Percentiles rank a stretch among this genome's conserved stretches.
phyloP scores from a whole-genome alignment of 2,329 filamentous ascomycete species.

The Trichoderma hamatum region DNA sequence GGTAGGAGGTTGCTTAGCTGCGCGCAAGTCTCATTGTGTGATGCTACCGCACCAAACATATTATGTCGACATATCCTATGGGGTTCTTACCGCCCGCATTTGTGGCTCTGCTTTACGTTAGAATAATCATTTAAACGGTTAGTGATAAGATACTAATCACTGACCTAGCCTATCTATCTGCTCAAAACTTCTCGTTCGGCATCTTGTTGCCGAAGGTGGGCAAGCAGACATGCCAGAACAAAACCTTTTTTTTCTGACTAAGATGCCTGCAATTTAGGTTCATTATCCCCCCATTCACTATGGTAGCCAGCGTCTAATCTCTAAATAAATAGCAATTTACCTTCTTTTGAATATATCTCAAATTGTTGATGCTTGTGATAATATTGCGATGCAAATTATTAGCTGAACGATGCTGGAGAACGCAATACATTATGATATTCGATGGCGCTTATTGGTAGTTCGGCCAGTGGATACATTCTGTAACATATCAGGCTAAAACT shows the following conservation, averaged over 20 bases:
- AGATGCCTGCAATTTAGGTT: neutral
- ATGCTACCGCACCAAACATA: neutral
- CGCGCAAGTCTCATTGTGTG: neutral
- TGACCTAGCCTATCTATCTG: neutral
- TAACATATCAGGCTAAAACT: neutral
- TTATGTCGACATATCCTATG: neutral
- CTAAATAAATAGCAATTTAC: neutral
- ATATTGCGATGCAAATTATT: neutral
- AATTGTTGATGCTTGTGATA: neutral
- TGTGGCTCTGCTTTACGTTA: neutral
- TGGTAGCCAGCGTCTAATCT: neutral
- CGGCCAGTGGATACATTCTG: neutral
- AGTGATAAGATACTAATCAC: neutral
- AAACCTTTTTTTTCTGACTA: neutral
- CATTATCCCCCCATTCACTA: neutral
- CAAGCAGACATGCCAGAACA: neutral
- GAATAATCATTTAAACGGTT: neutral
- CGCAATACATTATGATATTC: neutral
- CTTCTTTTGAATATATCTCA: neutral
- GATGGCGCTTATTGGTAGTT: neutral
- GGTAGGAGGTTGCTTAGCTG: neutral
- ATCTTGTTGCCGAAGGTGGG: neutral
- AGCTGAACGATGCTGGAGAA: neutral
- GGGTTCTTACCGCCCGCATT: neutral
- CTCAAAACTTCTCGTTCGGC: neutral